These are phyloP conservation scores for Hygrophorus russula DNA, from an alignment of 768 basidiomycete species.

Conservation along the genomic window DNA sequence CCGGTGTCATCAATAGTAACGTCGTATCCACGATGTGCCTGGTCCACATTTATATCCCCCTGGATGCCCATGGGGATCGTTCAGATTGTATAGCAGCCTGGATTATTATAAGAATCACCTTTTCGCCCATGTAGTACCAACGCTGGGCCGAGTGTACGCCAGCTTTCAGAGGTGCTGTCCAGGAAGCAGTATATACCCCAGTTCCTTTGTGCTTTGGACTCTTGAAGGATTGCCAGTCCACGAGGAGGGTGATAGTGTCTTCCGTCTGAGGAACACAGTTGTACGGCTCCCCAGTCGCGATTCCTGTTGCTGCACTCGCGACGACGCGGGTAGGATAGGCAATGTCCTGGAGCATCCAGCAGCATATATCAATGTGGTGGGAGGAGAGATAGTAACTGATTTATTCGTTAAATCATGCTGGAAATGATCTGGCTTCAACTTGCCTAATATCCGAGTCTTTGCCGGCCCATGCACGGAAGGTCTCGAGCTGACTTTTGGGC, in stretches of 20 bases:
- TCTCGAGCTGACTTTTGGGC: conserved; percentile 89
- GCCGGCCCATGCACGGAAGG: conserved; percentile 92
- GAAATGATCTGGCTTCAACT: conserved; percentile 1
- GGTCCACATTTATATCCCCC: conserved; percentile 90
- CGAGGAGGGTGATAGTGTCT: conserved; percentile 90
- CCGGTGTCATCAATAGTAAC: conserved; percentile 79
- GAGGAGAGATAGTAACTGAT: conserved; percentile 86
- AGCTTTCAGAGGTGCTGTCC: conserved; percentile 85
- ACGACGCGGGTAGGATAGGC: conserved; percentile 78
- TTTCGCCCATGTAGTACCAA: conserved; percentile 94
- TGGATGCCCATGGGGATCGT: conserved; percentile 16
- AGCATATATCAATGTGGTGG: conserved; percentile 86
- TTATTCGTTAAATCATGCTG: conserved; percentile 4
- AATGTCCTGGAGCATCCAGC: conserved; percentile 72
- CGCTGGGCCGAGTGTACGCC: conserved; percentile 88
- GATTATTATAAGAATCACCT: conserved; percentile 30
- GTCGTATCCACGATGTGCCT: conserved; percentile 90
- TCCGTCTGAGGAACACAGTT: conserved; percentile 82
- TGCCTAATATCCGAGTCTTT: conserved; percentile 89
- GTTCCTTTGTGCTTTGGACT: conserved; percentile 73
- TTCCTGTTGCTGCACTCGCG: conserved; percentile 84
- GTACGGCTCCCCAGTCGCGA: conserved; percentile 82
- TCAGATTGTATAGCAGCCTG: not conserved
- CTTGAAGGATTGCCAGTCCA: conserved; percentile 82
- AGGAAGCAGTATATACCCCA: conserved; percentile 87